These are phyloP conservation scores for Cladosporium halotolerans DNA, from an alignment of 2,329 filamentous ascomycete genomes.

Conservation along the genomic window DNA sequence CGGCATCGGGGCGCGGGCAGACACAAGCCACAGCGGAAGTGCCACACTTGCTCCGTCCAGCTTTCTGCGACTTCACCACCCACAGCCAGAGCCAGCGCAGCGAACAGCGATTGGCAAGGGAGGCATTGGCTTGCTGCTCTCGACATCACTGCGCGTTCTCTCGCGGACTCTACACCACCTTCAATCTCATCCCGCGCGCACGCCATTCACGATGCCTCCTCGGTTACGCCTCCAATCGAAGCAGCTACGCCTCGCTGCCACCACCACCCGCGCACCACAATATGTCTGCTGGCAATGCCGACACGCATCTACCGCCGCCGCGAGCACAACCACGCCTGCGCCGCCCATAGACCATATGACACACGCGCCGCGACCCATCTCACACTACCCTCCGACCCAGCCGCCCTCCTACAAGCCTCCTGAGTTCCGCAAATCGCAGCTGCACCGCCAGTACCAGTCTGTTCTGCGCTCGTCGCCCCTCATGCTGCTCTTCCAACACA, in stretches of 20 bases:
- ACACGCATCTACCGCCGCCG: conserved; percentile 43
- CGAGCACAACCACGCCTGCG: conserved; percentile 47
- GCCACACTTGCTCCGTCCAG: conserved; percentile 1
- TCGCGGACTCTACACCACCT: background rate
- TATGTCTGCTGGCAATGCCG: conserved; percentile 35
- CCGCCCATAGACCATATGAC: conserved; percentile 46
- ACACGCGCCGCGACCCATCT: conserved; percentile 39
- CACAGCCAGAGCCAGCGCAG: too few species aligned
- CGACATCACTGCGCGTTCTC: background rate
- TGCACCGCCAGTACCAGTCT: conserved; percentile 80
- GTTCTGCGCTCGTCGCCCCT: conserved; percentile 78
- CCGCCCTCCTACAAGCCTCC: conserved; percentile 82
- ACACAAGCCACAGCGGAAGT: conserved; percentile 4
- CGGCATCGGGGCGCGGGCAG: background rate
- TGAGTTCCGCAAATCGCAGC: conserved; percentile 83
- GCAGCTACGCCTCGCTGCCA: conserved; percentile 27
- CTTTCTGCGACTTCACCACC: conserved; percentile 10
- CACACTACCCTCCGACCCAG: conserved; percentile 58
- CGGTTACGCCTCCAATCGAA: conserved; percentile 40
- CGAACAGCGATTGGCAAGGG: background rate
- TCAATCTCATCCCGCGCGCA: background rate
- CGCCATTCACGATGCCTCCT: conserved; percentile 44
- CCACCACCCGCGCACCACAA: conserved; percentile 25
- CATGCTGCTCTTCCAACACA: conserved; percentile 80
- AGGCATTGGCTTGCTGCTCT: conserved; percentile 10